Evolutionary conservation across 306 rosid genomes (phyloP), one percentile per base, ranked within the genome.

Genomic region (Carpinus viminea): DNA sequence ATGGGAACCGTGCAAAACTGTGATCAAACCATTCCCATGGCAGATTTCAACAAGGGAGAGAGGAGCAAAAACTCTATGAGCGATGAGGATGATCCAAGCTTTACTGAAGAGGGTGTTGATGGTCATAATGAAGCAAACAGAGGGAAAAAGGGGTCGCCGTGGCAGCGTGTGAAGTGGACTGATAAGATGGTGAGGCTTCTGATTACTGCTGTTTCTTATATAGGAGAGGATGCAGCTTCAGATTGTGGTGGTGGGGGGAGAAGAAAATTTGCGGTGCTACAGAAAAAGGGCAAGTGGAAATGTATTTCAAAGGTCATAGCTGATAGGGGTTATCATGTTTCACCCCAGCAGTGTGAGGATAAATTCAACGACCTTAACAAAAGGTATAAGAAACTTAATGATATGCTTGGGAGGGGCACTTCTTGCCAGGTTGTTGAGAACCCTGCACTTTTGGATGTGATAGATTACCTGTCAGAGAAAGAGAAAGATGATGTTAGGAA

Each of bases 311-410:
- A 89, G 90, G 97, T 88, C 75, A 92, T 94, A 94, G 96, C 93
- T 68, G 93, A 94, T 86, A 94, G 98, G 84, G 89, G 92, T 70
- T 85, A 70, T 79, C 92, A 82, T 79, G 98, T 92, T 77, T 94
- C 98, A 5, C 98, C 98, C 11, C 98, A 92, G 87, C 97, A 94
- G 73, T 94, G 98, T 73, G 98, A 94, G 91, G 98, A 92, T 86
- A 94, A 94, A 61, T 92, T 94, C 79, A 94, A 94, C 71, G 98
- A 94, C 81, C 97, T 94, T 56, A 94, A 90, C 79, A 94, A 94
- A 81, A 86, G 98, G 83, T 94, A 94, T 72, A 92, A 94, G 85
- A 87, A 86, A 73, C 97, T 94, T 76, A 92, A 90, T 51, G 98
- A 92, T 64, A 87, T 94, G 90, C 88, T 94, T 60, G 98, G 98